Evolutionary conservation across 2,329 filamentous ascomycete species (phyloP).

Genomic region (Alternaria hordeiaustralica): DNA sequence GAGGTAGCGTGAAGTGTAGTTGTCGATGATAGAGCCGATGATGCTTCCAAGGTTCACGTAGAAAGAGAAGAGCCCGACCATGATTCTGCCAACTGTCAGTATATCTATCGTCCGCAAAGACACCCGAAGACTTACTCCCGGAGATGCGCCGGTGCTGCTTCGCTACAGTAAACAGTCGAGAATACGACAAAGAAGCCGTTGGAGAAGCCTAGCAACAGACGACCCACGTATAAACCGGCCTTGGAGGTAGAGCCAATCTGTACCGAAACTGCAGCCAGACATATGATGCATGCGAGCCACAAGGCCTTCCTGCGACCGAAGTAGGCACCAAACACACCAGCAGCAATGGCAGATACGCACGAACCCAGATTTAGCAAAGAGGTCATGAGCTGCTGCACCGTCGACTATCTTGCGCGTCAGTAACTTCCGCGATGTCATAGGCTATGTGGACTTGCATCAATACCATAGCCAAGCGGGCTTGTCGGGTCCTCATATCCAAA

Average conservation of each 20-base stretch:
- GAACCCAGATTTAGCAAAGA: slow-evolving; percentile 60
- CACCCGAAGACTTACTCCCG: slow-evolving; percentile 29
- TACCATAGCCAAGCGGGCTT: slow-evolving; percentile 48
- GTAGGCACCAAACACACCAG: slow-evolving; percentile 56
- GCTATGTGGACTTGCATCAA: slow-evolving; percentile 43
- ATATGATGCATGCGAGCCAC: slow-evolving; percentile 58
- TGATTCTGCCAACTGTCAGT: slow-evolving; percentile 52
- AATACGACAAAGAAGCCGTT: slow-evolving; percentile 61
- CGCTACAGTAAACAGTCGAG: slow-evolving; percentile 58
- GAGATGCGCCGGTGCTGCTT: slow-evolving; percentile 43
- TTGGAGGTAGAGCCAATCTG: slow-evolving; percentile 26
- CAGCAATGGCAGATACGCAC: slow-evolving; percentile 58
- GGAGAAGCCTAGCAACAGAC: slow-evolving; percentile 44
- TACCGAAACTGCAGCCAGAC: slow-evolving; percentile 46
- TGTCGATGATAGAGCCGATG: slow-evolving; percentile 50
- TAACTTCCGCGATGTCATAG: neutral
- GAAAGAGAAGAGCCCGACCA: slow-evolving; percentile 53
- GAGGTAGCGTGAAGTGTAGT: slow-evolving; percentile 33
- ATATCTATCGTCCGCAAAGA: neutral
- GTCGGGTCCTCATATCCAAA: slow-evolving; percentile 57
- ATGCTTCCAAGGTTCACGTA: slow-evolving; percentile 59
- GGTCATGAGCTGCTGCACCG: slow-evolving; percentile 61
- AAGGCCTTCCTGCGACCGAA: slow-evolving; percentile 57
- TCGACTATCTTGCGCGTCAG: slow-evolving; percentile 42
- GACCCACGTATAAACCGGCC: slow-evolving; percentile 51